Evolutionary conservation across 164 flowering plant genomes (phyloP).

Genomic region (Chimonanthus salicifolius): DNA sequence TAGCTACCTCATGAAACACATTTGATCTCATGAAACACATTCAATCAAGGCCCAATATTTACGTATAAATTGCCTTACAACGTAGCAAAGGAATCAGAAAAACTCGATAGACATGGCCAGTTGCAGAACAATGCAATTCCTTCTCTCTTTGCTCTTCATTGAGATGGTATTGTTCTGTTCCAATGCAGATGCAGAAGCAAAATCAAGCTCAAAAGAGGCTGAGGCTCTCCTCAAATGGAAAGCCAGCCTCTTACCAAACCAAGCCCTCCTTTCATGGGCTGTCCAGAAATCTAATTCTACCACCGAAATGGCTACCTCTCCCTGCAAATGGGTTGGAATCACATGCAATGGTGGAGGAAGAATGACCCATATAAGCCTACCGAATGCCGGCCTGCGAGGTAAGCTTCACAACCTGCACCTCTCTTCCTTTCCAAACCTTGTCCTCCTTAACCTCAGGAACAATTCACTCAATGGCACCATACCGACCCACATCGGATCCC

Average conservation of each 20-base stretch:
- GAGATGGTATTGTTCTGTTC: too few species aligned
- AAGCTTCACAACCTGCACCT: constrained; percentile 14
- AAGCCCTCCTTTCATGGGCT: constrained; percentile 1
- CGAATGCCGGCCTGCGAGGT: constrained; percentile 6
- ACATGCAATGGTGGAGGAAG: constrained; percentile 14
- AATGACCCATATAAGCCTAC: constrained; percentile 9
- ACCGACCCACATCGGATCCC: constrained; percentile 17
- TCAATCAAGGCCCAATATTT: too few species aligned
- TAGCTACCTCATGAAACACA: too few species aligned
- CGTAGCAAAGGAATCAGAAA: too few species aligned
- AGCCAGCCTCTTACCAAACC: background rate
- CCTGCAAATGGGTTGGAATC: constrained; percentile 18
- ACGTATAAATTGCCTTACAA: too few species aligned
- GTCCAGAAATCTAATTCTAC: too few species aligned
- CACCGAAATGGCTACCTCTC: background rate
- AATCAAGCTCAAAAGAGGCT: background rate
- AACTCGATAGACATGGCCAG: too few species aligned
- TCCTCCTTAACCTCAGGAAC: constrained; percentile 9
- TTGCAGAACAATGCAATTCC: too few species aligned
- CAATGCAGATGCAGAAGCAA: background rate
- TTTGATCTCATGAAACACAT: too few species aligned
- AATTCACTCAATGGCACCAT: constrained; percentile 13
- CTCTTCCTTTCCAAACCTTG: constrained; percentile 21
- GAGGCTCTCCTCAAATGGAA: constrained; percentile 6
- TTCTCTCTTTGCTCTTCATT: too few species aligned